Evolutionary conservation across 306 rosid genomes (phyloP), one percentile per base, ranked within the genome.

Genomic region (Potentilla sterilis): DNA sequence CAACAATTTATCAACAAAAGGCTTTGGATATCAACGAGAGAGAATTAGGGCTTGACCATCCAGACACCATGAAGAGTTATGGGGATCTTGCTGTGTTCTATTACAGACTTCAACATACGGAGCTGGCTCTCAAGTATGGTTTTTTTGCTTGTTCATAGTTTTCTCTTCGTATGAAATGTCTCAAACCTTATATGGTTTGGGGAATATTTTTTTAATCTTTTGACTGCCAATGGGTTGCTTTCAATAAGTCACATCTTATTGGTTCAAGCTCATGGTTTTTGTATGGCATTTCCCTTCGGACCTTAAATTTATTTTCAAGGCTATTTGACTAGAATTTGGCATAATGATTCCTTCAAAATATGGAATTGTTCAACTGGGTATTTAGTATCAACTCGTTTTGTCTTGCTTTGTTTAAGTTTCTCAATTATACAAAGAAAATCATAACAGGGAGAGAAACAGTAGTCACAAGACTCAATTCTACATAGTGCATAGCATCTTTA

Each of bases 41-140:
- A 86, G 99, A 96, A 80, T 78, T 96, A 64, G 99, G 99, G 80
- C 87, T 96, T 86, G 99, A 96, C 79, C 99, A 96, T 85, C 99
- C 98, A 73, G 99, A 96, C 86, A 96, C 99, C 43, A 96, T 96
- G 99, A 96, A 96, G 88, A 96, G 99, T 81, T 96, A 96, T 78
- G 98, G 99, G 69, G 99, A 96, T 82, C 96, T 96, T 83, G 98
- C 99, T 58, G 99, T 96, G 78, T 96, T 96, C 87, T 96, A 96
- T 80, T 96, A 96, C 86, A 87, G 99, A 66, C 99, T 96, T 85
- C 99, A 96, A 79, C 99, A 96, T 77, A 92, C 97, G 11, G 99
- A 96, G 86, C 79, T 96, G 81, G 99, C 99, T 82, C 91, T 96
- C 72, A 96, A 90, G 99, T 96, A 92, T 74, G 97, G 61, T 75